A percentile compares a stretch with the other conserved stretches of the same genome.
These are phyloP conservation scores for Talinum fruticosum DNA, from an alignment of 148 eudicot species.

Conservation along the genomic window DNA sequence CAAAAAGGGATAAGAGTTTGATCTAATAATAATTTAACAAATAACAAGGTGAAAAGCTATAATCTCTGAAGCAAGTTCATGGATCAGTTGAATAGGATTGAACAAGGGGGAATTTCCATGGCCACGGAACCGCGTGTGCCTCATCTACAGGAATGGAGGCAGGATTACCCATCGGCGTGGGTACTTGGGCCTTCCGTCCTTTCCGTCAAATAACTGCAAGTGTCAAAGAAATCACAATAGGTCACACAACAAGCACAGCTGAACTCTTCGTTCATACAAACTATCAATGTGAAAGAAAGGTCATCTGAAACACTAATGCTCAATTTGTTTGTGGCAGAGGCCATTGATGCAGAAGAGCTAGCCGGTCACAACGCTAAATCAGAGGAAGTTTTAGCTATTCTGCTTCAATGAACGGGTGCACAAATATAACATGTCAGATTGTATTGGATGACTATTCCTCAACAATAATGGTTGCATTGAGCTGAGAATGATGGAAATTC, in stretches of 20 bases:
- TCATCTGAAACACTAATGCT: too few species aligned
- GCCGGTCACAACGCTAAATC: too few species aligned
- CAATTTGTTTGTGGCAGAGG: too few species aligned
- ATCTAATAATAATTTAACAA: neutral
- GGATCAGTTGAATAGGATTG: neutral
- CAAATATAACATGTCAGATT: too few species aligned
- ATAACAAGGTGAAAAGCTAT: neutral
- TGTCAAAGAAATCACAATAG: conserved; percentile 1
- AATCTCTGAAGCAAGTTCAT: neutral
- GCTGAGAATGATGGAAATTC: too few species aligned
- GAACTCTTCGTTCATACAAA: too few species aligned
- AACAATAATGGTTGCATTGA: too few species aligned
- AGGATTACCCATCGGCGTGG: conserved; percentile 93
- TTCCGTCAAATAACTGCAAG: conserved; percentile 86
- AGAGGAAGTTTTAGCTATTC: too few species aligned
- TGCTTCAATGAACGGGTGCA: too few species aligned
- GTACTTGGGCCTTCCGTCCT: conserved; percentile 91
- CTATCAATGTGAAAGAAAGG: too few species aligned
- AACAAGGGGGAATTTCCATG: neutral
- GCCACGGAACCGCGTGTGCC: neutral
- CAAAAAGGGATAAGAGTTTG: neutral
- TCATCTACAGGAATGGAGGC: conserved; percentile 81
- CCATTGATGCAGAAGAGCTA: too few species aligned
- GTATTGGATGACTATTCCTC: too few species aligned
- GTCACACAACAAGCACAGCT: neutral